These are phyloP conservation scores for Jacaranda mimosifolia DNA, from an alignment of 257 asterid species.

Conservation along the genomic window DNA sequence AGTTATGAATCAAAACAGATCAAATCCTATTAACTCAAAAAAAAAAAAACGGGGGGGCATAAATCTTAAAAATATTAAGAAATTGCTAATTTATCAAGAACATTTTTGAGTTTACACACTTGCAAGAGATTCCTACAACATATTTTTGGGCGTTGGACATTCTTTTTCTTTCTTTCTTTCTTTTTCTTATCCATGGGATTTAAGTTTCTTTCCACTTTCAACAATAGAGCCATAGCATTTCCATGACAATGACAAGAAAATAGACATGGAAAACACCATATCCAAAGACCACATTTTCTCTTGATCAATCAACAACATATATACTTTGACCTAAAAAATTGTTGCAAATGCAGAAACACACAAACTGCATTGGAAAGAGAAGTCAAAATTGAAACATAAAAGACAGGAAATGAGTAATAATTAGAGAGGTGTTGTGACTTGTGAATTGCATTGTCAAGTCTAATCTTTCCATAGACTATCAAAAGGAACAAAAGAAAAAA, in stretches of 20 bases:
- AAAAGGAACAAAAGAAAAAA: slow-evolving; percentile 47
- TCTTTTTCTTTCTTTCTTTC: too few relatives aligned
- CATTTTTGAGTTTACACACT: too few relatives aligned
- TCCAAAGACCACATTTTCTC: background rate
- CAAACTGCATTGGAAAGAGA: background rate
- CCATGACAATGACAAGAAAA: background rate
- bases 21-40: too few relatives aligned
- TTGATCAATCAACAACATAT: background rate
- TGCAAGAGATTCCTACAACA: too few relatives aligned
- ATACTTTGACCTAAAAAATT: background rate
- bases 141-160: too few relatives aligned
- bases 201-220: background rate
- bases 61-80: too few relatives aligned
- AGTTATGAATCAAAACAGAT: too few relatives aligned
- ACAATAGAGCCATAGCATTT: background rate
- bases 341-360: slow-evolving; percentile 5
- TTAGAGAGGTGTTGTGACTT: slow-evolving; percentile 14
- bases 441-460: slow-evolving; percentile 51
- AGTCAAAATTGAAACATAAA: slow-evolving; percentile 6
- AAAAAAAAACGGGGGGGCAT: too few relatives aligned
- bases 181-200: too few relatives aligned
- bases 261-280: background rate
- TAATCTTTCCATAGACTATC: slow-evolving; percentile 44
- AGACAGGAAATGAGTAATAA: slow-evolving; percentile 12
- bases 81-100: too few relatives aligned